phyloP scores from a whole-genome alignment of 305 asterid genomes.

The Fraxinus ornus region DNA sequence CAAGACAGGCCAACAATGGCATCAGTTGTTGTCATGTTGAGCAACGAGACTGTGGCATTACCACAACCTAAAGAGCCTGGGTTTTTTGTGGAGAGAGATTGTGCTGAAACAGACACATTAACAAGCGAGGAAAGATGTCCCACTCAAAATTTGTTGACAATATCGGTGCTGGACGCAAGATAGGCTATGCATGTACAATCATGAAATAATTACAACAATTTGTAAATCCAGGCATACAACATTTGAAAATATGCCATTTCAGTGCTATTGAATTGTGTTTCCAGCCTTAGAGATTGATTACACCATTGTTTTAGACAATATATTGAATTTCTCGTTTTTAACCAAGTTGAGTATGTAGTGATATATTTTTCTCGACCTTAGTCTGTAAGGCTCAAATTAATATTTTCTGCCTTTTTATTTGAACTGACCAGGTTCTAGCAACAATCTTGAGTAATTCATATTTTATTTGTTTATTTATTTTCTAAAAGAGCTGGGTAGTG shows the following conservation, averaged over 20 bases:
- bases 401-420: neutral
- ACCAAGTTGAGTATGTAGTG: neutral
- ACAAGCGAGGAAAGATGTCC: slow-evolving; percentile 12
- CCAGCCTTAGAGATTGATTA: neutral
- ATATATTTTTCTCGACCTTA: neutral
- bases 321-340: neutral
- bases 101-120: neutral
- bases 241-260: neutral
- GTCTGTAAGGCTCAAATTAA: neutral
- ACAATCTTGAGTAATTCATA: neutral
- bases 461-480: too few relatives aligned
- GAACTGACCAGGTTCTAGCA: neutral
- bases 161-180: slow-evolving; percentile 10
- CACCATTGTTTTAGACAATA: neutral
- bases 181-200: neutral
- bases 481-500: neutral
- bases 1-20: slow-evolving; percentile 36
- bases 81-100: slow-evolving; percentile 16
- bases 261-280: neutral
- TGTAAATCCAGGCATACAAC: neutral
- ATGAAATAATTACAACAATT: neutral
- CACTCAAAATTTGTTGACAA: neutral
- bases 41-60: slow-evolving; percentile 17
- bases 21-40: slow-evolving; percentile 26
- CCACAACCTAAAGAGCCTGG: slow-evolving; percentile 35